Evolutionary conservation across 352 stramenopile genomes (phyloP).

Genomic region (Elongisporangium undulatum): DNA sequence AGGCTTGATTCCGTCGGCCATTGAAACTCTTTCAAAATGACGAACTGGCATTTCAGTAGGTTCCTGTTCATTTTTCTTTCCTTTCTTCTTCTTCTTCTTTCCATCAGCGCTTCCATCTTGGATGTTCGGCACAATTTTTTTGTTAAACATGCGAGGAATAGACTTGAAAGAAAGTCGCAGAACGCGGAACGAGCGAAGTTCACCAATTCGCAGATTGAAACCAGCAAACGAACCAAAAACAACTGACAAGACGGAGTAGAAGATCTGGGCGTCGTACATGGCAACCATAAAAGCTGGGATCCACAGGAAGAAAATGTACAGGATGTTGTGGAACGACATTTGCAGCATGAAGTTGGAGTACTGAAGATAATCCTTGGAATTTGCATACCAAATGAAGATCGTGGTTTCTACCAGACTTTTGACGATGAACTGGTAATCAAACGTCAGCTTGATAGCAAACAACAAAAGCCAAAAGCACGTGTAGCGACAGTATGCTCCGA

Average conservation of each 20-base stretch:
- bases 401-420: conserved; percentile 83
- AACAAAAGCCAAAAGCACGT: conserved; percentile 80
- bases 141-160: conserved; percentile 85
- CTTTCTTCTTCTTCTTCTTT: conserved; percentile 75
- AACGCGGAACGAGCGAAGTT: conserved; percentile 81
- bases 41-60: conserved; percentile 59
- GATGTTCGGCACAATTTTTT: conserved; percentile 86
- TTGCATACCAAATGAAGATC: conserved; percentile 82
- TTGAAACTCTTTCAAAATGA: conserved; percentile 78
- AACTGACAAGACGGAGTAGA: conserved; percentile 78
- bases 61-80: conserved; percentile 67
- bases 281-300: conserved; percentile 80
- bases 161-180: conserved; percentile 82
- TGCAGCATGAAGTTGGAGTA: conserved; percentile 86
- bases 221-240: conserved; percentile 76
- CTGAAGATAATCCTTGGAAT: conserved; percentile 62
- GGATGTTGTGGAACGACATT: conserved; percentile 79
- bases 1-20: conserved; percentile 74
- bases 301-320: conserved; percentile 83
- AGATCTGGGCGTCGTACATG: conserved; percentile 87
- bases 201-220: conserved; percentile 84
- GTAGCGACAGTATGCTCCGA: conserved; percentile 70
- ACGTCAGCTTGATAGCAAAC: conserved; percentile 70
- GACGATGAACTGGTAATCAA: conserved; percentile 87
- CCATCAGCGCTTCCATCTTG: conserved; percentile 39